Evolutionary conservation across 2,329 filamentous ascomycete genomes (phyloP).

Genomic region (Xylaria multiplex): DNA sequence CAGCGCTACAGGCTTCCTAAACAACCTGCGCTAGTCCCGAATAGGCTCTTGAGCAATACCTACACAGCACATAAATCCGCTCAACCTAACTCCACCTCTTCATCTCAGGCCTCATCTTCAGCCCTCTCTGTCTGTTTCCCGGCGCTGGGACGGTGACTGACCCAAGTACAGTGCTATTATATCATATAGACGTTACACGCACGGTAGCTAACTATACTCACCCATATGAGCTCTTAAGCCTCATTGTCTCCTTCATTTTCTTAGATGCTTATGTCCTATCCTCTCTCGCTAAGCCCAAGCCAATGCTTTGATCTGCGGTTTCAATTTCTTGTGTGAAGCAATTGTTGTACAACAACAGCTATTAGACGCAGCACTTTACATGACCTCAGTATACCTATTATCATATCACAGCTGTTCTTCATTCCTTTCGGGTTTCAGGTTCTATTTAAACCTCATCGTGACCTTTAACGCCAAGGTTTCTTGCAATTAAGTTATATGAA

Average conservation of each 20-base stretch:
- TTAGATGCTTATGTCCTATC: not conserved
- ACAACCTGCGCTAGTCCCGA: constrained; percentile 17
- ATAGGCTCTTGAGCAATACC: constrained; percentile 1
- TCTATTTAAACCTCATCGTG: not conserved
- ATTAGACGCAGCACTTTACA: not conserved
- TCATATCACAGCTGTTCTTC: not conserved
- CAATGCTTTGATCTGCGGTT: not conserved
- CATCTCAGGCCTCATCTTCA: not conserved
- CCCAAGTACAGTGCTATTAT: not conserved
- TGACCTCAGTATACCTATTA: not conserved
- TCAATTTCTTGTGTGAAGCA: not conserved
- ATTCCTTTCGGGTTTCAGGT: not conserved
- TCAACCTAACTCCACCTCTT: constrained; percentile 16
- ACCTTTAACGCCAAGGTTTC: not conserved
- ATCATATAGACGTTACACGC: not conserved
- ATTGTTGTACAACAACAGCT: not conserved
- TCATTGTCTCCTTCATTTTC: not conserved
- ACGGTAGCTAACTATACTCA: constrained; percentile 3
- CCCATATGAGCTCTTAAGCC: no score
- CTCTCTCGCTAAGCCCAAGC: not conserved
- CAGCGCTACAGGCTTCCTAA: no score
- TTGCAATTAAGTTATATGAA: not conserved
- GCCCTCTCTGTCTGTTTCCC: no score
- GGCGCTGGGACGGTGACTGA: no score
- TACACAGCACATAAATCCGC: constrained; percentile 26